Evolutionary conservation across 108 stramenopile genomes (phyloP), one percentile per base, ranked within the genome.

Genomic region (Cyclotella baltica): DNA sequence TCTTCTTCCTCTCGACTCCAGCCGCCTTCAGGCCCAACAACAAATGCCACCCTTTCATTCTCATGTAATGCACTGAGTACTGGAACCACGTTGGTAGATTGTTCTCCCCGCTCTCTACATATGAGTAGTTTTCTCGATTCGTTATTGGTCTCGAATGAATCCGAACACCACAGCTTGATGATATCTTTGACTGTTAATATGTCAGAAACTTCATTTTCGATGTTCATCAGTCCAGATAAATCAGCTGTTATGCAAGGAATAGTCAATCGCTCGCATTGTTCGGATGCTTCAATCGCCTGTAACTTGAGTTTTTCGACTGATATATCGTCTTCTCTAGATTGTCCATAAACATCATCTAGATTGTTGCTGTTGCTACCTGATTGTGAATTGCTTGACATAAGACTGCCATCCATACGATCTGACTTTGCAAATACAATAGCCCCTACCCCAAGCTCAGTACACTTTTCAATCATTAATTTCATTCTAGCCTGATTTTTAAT

Each of bases 11-110:
- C 73, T n/a, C 64, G 53, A 62, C 89, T 90, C 94, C 94, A 95
- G 30, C 94, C 94, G 9, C 94, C 94, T 77, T 95, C 94, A 19
- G 94, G 94, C 23, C 94, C 94, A 15, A 95, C 75, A 10, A 95
- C 36, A 28, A 91, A 83, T 34, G 87, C 80, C 36, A 90, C 72
- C 50, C 43, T 62, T 52, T 51, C 40, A 50, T 67, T 74, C 23
- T 63, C 58, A 75, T 53, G 70, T 30, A 93, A 62, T 6, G 81
- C 85, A 8, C 85, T 29, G 23, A 90, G 76, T 19, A 93, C 50
- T 8, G 92, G 87, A 18, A 71, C 38, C 25, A 77, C 79, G 19
- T 72, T 46, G 18, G 34, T 58, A 30, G 11, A 16, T 33, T 36
- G 31, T 35, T 51, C 51, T 52, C 57, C 62, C 66, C 91, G 67